Conservation (phyloP, 2,329 filamentous ascomycete species). For the Neofusicoccum sp. region DNA sequence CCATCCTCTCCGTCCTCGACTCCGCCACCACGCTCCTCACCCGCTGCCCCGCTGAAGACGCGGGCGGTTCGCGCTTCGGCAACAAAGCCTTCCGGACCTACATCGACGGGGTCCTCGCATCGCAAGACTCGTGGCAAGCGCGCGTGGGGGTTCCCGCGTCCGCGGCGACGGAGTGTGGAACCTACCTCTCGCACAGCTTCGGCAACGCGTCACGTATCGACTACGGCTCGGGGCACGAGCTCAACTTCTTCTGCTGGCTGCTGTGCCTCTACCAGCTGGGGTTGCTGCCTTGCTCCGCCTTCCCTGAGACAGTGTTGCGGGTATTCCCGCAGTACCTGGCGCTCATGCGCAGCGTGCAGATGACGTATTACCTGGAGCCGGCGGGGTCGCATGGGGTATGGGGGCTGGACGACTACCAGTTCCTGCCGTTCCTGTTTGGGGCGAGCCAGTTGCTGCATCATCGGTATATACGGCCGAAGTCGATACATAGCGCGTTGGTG, state of each 20-base stretch:
- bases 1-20: conserved; percentile 70
- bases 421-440: conserved; percentile 56
- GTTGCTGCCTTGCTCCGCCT: conserved; percentile 66
- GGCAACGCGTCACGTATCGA: conserved; percentile 88
- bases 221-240: conserved; percentile 95
- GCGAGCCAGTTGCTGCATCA: conserved; percentile 67
- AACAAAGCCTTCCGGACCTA: conserved; percentile 89
- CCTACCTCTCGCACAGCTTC: conserved; percentile 81
- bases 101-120: conserved; percentile 63
- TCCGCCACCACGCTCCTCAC: conserved; percentile 67
- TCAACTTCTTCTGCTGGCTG: conserved; percentile 96
- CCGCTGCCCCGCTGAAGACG: conserved; percentile 77
- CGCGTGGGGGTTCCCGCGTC: conserved; percentile 56
- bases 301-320: conserved; percentile 72
- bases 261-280: conserved; percentile 86
- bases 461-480: conserved; percentile 51
- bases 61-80: conserved; percentile 85
- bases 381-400: conserved; percentile 56
- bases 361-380: conserved; percentile 93
- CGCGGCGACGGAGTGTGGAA: conserved; percentile 71
- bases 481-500: conserved; percentile 83
- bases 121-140: conserved; percentile 64
- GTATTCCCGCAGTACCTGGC: conserved; percentile 82
- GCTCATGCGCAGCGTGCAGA: conserved; percentile 86
- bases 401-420: conserved; percentile 58